phyloP scores from a whole-genome alignment of 140 eudicot genomes.

The Bidens hawaiensis region DNA sequence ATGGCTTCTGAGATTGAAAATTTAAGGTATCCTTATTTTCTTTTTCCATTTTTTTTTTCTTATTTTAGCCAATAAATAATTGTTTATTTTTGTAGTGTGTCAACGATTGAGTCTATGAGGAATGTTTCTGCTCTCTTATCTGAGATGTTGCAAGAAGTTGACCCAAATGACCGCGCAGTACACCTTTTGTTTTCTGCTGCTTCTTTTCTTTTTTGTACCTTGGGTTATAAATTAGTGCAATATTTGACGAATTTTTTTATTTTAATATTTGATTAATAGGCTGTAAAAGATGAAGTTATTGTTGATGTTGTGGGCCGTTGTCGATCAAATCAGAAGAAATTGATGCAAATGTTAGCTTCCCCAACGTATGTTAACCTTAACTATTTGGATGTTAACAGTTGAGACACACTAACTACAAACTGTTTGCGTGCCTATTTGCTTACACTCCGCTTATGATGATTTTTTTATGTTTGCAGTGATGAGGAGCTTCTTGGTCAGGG shows the following conservation, averaged over 20 bases:
- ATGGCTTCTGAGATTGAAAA: slow-evolving; percentile 79
- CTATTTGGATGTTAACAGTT: neutral
- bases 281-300: slow-evolving; percentile 82
- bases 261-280: slow-evolving; percentile 35
- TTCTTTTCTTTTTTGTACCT: neutral
- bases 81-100: slow-evolving; percentile 33
- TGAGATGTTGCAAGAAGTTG: slow-evolving; percentile 88
- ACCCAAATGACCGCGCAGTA: slow-evolving; percentile 76
- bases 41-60: neutral
- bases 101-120: slow-evolving; percentile 69
- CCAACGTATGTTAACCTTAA: slow-evolving; percentile 38
- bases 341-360: slow-evolving; percentile 81
- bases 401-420: neutral
- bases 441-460: neutral
- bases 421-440: neutral
- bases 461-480: slow-evolving; percentile 46
- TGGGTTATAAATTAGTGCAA: neutral
- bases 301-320: slow-evolving; percentile 88
- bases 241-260: neutral
- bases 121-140: slow-evolving; percentile 71
- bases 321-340: slow-evolving; percentile 84
- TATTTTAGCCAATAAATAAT: neutral
- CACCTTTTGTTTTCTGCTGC: slow-evolving; percentile 4
- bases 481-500: slow-evolving; percentile 95
- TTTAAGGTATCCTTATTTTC: slow-evolving; percentile 45